Evolutionary conservation across 2,329 filamentous ascomycete genomes (phyloP), one percentile per base, ranked within the genome.

Genomic region (Hypoxylon sp.): DNA sequence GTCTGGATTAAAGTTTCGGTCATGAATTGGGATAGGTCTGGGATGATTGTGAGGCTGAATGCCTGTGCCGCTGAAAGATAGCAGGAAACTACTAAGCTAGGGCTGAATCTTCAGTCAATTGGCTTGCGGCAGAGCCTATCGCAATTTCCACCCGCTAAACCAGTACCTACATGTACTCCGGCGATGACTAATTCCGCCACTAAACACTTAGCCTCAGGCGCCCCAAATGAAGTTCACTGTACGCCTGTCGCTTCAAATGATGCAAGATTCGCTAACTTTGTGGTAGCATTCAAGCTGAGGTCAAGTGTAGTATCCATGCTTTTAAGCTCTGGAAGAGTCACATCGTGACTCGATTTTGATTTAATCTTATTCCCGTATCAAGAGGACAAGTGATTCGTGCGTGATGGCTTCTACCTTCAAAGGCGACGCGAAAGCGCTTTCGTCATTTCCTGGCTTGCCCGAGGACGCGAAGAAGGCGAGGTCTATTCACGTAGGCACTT

Each of bases 241-340:
- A 39, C 37, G 37, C 37, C 37, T 6, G 7, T 39, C 37, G 5
- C 4, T 39, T 39, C 6, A 44, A 44, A 44, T 10, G 19, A 17
- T 21, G 17, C 17, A 3, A 7, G 19, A 44, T 19, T 44, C 17
- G 39, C 17, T 19, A n/a, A 21, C 7, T 37, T 37, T 44, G 73
- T 73, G 72, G 15, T 19, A 21, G 68, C 72, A 70, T 73, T 73
- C 73, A 73, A 69, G 73, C 73, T 74, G 73, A 73, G 73, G 74
- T 74, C 72, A 74, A 74, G 73, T 74, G 72, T 75, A 72, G 91
- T 93, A 93, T 92, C 91, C 93, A 91, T 94, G 91, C 93, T 93
- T 92, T 92, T 89, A 94, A 92, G 93, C 89, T 91, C 91, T 93
- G 91, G 90, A 92, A 93, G 87, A 86, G 85, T 84, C 86, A 88